Evolutionary conservation across 192 early-diverging fungal genomes (phyloP).

Genomic region (Backusella australiensis): DNA sequence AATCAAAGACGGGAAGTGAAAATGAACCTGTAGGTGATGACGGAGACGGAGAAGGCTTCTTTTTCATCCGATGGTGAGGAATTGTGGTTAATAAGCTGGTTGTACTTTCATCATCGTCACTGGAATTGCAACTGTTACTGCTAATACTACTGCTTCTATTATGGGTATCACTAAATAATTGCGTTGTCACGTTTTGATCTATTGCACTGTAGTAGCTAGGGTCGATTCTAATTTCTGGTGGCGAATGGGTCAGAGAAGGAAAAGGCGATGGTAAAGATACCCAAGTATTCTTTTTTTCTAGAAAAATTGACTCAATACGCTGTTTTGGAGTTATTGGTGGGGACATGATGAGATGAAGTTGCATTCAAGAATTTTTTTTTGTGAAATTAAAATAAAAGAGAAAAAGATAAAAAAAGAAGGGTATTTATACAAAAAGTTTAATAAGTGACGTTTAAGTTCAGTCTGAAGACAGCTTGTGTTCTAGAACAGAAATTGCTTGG

Average conservation of each 20-base stretch:
- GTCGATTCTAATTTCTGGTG: background rate
- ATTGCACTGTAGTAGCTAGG: background rate
- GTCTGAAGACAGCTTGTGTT: background rate
- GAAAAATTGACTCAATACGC: background rate
- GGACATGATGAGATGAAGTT: constrained; percentile 3
- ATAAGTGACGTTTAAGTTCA: background rate
- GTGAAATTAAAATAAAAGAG: background rate
- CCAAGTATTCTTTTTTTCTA: background rate
- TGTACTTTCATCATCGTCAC: background rate
- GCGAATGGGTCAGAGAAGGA: background rate
- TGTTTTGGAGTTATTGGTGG: constrained; percentile 11
- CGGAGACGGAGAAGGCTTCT: background rate
- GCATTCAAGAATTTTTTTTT: background rate
- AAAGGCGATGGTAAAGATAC: background rate
- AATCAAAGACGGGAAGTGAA: background rate
- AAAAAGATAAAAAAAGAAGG: background rate
- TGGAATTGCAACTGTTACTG: background rate
- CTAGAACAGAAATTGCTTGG: background rate
- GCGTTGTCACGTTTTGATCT: background rate
- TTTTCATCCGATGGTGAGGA: constrained; percentile 1
- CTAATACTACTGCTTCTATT: background rate
- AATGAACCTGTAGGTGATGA: background rate
- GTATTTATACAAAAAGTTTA: background rate
- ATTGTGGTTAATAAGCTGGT: background rate
- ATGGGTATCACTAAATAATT: background rate